A percentile compares a stretch with the other conserved stretches of the same genome.
phyloP scores from a whole-genome alignment of 345 rosid species.

The Draba incana region DNA sequence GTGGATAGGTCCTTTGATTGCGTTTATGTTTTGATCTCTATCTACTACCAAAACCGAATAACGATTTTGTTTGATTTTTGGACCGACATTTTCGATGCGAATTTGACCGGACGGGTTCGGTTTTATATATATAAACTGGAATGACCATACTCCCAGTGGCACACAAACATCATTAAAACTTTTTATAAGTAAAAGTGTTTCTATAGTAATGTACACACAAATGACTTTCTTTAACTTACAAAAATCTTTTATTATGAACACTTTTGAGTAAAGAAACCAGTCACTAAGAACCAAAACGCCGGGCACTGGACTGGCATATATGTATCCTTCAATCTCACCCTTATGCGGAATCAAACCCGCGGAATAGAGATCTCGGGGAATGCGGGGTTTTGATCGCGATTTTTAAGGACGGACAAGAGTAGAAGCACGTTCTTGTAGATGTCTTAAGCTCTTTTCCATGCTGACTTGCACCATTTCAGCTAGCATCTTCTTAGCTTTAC shows the following conservation, averaged over 20 bases:
- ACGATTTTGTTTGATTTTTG: neutral
- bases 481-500: slow-evolving; percentile 93
- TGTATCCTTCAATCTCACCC: slow-evolving; percentile 18
- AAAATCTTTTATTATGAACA: slow-evolving; percentile 35
- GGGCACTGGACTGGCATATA: slow-evolving; percentile 43
- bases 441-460: slow-evolving; percentile 97
- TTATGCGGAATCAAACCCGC: slow-evolving; percentile 10
- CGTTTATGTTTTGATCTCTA: too few relatives aligned
- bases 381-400: slow-evolving; percentile 17
- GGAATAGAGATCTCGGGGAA: neutral
- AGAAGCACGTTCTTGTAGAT: slow-evolving; percentile 90
- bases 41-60: too few relatives aligned
- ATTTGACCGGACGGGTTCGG: neutral
- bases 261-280: slow-evolving; percentile 36
- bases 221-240: slow-evolving; percentile 14
- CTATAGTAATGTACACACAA: slow-evolving; percentile 37
- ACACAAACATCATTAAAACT: neutral
- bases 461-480: slow-evolving; percentile 99
- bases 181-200: slow-evolving; percentile 4
- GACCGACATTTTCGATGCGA: neutral
- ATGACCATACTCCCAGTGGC: neutral
- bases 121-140: slow-evolving; percentile 2
- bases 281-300: slow-evolving; percentile 40
- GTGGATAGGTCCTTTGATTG: too few relatives aligned
- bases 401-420: slow-evolving; percentile 65